Conservation (phyloP, 2,329 filamentous ascomycete species). For the Scedosporium aurantiacum region DNA sequence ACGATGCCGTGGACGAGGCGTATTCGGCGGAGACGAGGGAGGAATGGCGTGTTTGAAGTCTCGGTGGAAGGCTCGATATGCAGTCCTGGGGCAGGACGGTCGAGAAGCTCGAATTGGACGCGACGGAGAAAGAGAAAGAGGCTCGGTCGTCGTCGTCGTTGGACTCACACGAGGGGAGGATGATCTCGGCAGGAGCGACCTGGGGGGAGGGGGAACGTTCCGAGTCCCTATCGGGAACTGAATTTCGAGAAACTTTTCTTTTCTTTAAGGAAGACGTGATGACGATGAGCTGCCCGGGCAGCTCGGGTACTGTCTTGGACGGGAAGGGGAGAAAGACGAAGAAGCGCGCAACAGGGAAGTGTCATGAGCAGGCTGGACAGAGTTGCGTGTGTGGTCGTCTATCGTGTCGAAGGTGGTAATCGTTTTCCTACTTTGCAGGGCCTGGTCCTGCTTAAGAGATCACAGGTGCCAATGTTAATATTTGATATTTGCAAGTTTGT, state of each 20-base stretch:
- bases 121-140: slow-evolving; percentile 38
- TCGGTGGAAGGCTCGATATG: slow-evolving; percentile 27
- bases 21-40: slow-evolving; percentile 36
- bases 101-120: slow-evolving; percentile 16
- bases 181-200: slow-evolving; percentile 31
- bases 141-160: slow-evolving; percentile 30
- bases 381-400: not conserved
- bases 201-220: slow-evolving; percentile 23
- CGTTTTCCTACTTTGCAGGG: not conserved
- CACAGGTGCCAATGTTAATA: not conserved
- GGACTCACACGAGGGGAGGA: slow-evolving; percentile 42
- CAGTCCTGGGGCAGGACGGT: slow-evolving; percentile 20
- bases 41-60: slow-evolving; percentile 34
- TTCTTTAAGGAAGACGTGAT: slow-evolving; percentile 66
- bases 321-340: slow-evolving; percentile 3
- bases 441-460: not conserved
- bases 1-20: slow-evolving; percentile 45
- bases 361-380: slow-evolving; percentile 9
- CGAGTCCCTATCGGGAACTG: slow-evolving; percentile 29
- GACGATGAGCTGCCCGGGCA: slow-evolving; percentile 56
- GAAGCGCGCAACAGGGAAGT: slow-evolving; percentile 10
- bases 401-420: not conserved
- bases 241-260: slow-evolving; percentile 49
- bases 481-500: not conserved
- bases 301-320: slow-evolving; percentile 29